A percentile compares a stretch with the other conserved stretches of the same genome.
phyloP scores from a whole-genome alignment of 805 yeast species.

The Grigorovia jiainica region DNA sequence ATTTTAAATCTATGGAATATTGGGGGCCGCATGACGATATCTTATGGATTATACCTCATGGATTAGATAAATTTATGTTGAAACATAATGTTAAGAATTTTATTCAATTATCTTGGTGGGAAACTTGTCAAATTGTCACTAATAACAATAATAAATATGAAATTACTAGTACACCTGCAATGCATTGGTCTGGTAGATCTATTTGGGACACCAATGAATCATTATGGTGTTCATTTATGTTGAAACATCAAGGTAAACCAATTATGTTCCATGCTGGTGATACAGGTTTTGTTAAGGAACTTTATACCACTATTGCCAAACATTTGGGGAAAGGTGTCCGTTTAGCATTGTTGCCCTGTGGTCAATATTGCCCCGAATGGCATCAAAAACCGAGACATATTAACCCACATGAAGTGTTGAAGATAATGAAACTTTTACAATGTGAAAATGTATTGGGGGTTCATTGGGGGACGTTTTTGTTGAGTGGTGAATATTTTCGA shows the following conservation, averaged over 20 bases:
- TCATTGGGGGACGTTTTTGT: conserved; percentile 93
- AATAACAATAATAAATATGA: conserved; percentile 47
- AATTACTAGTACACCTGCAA: conserved; percentile 82
- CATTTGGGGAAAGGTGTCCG: conserved; percentile 48
- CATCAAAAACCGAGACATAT: conserved; percentile 86
- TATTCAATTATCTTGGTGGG: conserved; percentile 93
- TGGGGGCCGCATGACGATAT: conserved; percentile 18
- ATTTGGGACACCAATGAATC: conserved; percentile 72
- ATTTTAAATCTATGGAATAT: conserved; percentile 43
- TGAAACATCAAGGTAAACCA: conserved; percentile 58
- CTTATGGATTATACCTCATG: conserved; percentile 87
- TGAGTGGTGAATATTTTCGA: conserved; percentile 77
- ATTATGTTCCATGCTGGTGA: conserved; percentile 89
- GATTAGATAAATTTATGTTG: conserved; percentile 53
- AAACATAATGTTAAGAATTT: conserved; percentile 51
- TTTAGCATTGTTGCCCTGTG: conserved; percentile 82
- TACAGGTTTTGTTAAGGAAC: conserved; percentile 74
- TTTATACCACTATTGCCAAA: conserved; percentile 57
- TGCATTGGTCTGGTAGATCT: conserved; percentile 93
- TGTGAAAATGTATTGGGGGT: conserved; percentile 69
- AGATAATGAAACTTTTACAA: conserved; percentile 53
- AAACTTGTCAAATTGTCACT: conserved; percentile 36
- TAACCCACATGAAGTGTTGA: conserved; percentile 66
- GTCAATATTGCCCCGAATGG: conserved; percentile 93
- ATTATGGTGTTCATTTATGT: conserved; percentile 81